Conservation (phyloP, 331 rosid genomes). For the Spiraea crenata region DNA sequence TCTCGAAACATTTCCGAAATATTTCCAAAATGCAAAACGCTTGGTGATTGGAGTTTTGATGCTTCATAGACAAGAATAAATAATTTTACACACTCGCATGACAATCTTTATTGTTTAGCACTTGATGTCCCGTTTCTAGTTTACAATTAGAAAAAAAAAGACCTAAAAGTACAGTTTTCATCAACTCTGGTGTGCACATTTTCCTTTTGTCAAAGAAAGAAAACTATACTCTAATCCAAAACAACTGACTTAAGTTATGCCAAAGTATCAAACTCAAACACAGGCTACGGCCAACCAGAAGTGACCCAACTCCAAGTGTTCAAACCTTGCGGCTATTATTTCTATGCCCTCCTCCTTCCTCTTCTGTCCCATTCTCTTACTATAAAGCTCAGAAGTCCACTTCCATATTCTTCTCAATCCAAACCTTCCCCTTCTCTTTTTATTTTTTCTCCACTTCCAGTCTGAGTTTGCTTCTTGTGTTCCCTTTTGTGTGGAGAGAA, state of each 20-base stretch:
- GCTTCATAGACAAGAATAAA: too few relatives aligned
- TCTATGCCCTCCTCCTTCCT: neutral
- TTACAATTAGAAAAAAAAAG: too few relatives aligned
- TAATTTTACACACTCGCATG: too few relatives aligned
- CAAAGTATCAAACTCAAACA: neutral
- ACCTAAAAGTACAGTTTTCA: too few relatives aligned
- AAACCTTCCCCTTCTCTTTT: neutral
- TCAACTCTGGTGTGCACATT: too few relatives aligned
- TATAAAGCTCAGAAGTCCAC: neutral
- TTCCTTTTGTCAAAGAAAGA: too few relatives aligned
- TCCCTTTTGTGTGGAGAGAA: neutral
- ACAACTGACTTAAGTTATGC: neutral
- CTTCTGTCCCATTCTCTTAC: neutral
- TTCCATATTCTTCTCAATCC: neutral
- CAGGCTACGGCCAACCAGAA: neutral
- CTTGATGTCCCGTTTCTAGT: too few relatives aligned
- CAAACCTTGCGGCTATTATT: constrained; percentile 1
- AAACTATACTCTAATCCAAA: neutral
- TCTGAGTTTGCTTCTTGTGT: neutral
- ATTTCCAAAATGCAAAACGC: too few relatives aligned
- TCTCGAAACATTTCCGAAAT: too few relatives aligned
- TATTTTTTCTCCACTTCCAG: neutral
- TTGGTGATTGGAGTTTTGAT: too few relatives aligned
- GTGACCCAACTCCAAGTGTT: neutral
- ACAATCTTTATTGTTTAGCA: too few relatives aligned